Percentiles rank a stretch among this genome's conserved stretches.
phyloP scores from a whole-genome alignment of 331 rosid genomes.

The Quercus tomentella region DNA sequence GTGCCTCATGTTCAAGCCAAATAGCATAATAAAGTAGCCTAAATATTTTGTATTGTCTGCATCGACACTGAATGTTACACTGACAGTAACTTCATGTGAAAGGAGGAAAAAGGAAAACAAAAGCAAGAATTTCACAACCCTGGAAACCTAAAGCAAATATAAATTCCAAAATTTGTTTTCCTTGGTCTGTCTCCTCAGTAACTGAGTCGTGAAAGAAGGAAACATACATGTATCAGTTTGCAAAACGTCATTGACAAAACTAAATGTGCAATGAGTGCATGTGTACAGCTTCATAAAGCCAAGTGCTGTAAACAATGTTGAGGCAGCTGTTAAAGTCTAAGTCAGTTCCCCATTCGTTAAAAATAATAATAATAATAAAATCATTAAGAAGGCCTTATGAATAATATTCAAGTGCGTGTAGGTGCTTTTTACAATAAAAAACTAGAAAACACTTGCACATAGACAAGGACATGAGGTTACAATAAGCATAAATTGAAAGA shows the following conservation, averaged over 20 bases:
- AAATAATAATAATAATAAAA: background rate
- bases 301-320: background rate
- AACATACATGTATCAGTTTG: too few relatives aligned
- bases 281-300: background rate
- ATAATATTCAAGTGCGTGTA: conserved; percentile 7
- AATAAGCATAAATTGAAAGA: conserved; percentile 9
- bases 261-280: background rate
- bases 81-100: background rate
- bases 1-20: too few relatives aligned
- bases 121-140: background rate
- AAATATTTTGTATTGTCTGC: background rate
- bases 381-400: background rate
- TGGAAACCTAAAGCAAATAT: background rate
- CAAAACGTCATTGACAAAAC: background rate
- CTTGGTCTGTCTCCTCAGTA: too few relatives aligned
- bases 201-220: too few relatives aligned
- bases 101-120: background rate
- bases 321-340: background rate
- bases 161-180: background rate
- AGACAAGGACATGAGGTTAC: background rate
- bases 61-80: background rate
- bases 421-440: background rate
- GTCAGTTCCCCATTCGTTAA: background rate
- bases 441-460: conserved; percentile 4
- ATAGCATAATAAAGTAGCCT: too few relatives aligned